Conservation (phyloP, 2,329 filamentous ascomycete genomes). For the Aspergillus ustus region DNA sequence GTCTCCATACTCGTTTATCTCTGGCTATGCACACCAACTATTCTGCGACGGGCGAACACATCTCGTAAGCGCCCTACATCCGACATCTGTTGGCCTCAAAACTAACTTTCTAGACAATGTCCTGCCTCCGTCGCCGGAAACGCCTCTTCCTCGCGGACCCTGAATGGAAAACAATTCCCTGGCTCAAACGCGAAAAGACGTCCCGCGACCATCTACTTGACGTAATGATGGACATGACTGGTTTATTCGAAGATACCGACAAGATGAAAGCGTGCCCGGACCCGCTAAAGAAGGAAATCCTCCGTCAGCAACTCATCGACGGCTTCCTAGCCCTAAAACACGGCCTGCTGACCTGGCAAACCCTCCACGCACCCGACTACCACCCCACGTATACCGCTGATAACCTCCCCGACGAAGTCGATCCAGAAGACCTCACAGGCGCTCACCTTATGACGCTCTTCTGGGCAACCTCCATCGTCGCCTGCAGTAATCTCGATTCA, state of each 20-base stretch:
- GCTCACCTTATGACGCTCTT: conserved; percentile 6
- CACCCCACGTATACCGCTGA: not conserved
- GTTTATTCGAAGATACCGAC: conserved; percentile 9
- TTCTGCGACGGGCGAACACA: conserved; percentile 13
- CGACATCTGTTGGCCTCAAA: not conserved
- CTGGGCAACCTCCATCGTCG: conserved; percentile 8
- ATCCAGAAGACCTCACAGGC: not conserved
- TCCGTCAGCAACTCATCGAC: not conserved
- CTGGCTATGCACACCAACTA: conserved; percentile 9
- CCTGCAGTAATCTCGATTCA: conserved; percentile 1
- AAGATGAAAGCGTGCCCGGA: conserved; percentile 1
- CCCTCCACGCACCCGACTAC: conserved; percentile 5
- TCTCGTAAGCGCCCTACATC: not conserved
- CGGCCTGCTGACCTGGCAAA: conserved; percentile 5
- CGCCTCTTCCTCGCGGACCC: conserved; percentile 5
- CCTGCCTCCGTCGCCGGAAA: conserved; percentile 3
- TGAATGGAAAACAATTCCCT: conserved; percentile 12
- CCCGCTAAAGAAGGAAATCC: not conserved
- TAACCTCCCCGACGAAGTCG: not conserved
- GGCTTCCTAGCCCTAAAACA: not conserved
- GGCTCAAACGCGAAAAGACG: conserved; percentile 9
- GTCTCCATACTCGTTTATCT: conserved; percentile 10
- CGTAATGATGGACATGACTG: conserved; percentile 8
- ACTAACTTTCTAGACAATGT: conserved; percentile 6
- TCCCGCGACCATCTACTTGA: conserved; percentile 14